Conservation (phyloP, 306 rosid genomes). For the Urtica urens region DNA sequence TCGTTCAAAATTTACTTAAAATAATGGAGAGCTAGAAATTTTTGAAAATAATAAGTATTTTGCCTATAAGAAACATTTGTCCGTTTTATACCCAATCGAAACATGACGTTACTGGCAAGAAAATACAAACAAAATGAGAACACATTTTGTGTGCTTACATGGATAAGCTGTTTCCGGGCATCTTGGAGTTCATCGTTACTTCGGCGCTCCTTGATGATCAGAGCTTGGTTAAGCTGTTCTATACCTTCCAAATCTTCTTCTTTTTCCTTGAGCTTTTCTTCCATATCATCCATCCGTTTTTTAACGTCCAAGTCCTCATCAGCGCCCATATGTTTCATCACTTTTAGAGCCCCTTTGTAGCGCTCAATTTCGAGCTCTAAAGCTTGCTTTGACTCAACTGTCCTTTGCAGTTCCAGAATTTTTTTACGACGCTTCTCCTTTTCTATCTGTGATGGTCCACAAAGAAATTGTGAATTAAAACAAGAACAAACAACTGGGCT, state of each 20-base stretch:
- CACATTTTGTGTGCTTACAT: slow-evolving; percentile 32
- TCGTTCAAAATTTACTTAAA: no score
- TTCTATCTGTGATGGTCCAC: slow-evolving; percentile 37
- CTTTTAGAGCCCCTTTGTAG: slow-evolving; percentile 57
- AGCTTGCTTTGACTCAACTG: slow-evolving; percentile 64
- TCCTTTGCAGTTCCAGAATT: slow-evolving; percentile 46
- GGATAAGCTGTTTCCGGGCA: slow-evolving; percentile 60
- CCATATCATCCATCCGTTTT: slow-evolving; percentile 36
- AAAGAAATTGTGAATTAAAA: slow-evolving; percentile 3
- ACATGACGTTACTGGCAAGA: no score
- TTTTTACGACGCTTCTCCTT: slow-evolving; percentile 41
- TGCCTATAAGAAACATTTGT: no score
- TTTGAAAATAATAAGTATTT: no score
- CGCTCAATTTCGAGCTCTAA: slow-evolving; percentile 53
- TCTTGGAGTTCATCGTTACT: slow-evolving; percentile 75
- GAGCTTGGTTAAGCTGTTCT: slow-evolving; percentile 36
- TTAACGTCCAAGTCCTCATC: slow-evolving; percentile 41
- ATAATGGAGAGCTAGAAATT: no score
- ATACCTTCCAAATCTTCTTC: slow-evolving; percentile 38
- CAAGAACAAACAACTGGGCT: not conserved
- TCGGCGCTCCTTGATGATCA: slow-evolving; percentile 45
- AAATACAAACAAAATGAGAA: not conserved
- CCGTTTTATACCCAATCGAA: no score
- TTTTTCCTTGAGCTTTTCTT: slow-evolving; percentile 37
- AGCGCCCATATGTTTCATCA: slow-evolving; percentile 57